phyloP scores from a whole-genome alignment of 805 yeast genomes.

The Saccharomyces jurei region DNA sequence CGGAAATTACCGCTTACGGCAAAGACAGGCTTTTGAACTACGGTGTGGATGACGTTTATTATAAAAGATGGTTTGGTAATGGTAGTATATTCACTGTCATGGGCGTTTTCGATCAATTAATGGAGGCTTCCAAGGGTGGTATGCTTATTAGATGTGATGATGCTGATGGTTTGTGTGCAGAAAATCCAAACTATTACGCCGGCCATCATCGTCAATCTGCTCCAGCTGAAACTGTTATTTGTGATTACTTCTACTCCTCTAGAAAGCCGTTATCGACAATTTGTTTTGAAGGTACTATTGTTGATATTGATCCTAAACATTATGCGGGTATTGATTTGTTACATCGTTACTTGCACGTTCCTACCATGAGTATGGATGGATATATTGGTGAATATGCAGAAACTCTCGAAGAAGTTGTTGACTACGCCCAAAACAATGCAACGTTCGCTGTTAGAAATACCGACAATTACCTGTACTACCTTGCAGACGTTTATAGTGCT shows the following conservation, averaged over 20 bases:
- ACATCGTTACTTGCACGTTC: conserved; percentile 35
- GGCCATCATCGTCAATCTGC: conserved; percentile 35
- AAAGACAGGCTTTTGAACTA: conserved; percentile 30
- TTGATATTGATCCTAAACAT: conserved; percentile 21
- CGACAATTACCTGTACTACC: conserved; percentile 27
- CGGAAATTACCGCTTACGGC: conserved; percentile 30
- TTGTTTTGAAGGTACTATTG: conserved; percentile 33
- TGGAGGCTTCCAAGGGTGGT: conserved; percentile 30
- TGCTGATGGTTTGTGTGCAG: conserved; percentile 31
- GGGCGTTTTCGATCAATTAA: conserved; percentile 31
- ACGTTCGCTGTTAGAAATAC: conserved; percentile 33
- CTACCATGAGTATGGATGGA: conserved; percentile 24
- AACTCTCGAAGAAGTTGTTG: conserved; percentile 28
- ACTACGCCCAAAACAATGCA: conserved; percentile 28
- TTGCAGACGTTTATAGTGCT: conserved; percentile 28
- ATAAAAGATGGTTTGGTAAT: conserved; percentile 33
- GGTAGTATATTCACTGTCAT: conserved; percentile 32
- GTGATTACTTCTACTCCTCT: conserved; percentile 33
- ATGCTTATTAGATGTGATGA: conserved; percentile 36
- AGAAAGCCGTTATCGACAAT: conserved; percentile 28
- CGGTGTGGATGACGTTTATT: conserved; percentile 30
- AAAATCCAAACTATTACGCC: conserved; percentile 29
- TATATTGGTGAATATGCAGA: conserved; percentile 34
- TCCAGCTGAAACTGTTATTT: conserved; percentile 35
- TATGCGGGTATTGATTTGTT: conserved; percentile 33